phyloP scores from a whole-genome alignment of 2,329 filamentous ascomycete genomes.

The Cyanodermella asteris region DNA sequence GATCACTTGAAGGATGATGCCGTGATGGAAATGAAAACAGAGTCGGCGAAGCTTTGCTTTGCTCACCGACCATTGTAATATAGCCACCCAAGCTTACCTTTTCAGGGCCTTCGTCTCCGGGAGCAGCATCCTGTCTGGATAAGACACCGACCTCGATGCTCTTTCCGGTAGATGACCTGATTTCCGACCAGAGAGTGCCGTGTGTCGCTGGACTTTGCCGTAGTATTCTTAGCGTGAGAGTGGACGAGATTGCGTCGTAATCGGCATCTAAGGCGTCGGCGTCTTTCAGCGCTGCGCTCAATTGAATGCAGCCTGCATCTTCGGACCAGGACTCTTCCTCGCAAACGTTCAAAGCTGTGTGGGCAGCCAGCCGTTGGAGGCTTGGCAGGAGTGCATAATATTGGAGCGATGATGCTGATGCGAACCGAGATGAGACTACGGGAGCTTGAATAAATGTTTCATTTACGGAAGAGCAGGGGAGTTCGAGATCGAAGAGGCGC shows the following conservation, averaged over 20 bases:
- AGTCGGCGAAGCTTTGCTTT: slow-evolving; percentile 48
- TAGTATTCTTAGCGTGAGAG: slow-evolving; percentile 40
- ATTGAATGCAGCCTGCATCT: slow-evolving; percentile 28
- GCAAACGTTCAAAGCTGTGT: slow-evolving; percentile 33
- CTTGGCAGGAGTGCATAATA: slow-evolving; percentile 45
- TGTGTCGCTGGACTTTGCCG: slow-evolving; percentile 25
- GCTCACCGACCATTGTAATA: slow-evolving; percentile 55
- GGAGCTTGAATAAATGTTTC: slow-evolving; percentile 41
- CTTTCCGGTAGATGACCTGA: slow-evolving; percentile 13
- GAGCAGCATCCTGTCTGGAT: no score
- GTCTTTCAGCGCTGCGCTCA: slow-evolving; percentile 23
- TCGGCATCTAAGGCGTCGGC: slow-evolving; percentile 56
- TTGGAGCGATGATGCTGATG: slow-evolving; percentile 41
- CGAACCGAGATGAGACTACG: slow-evolving; percentile 34
- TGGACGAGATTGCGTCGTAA: slow-evolving; percentile 46
- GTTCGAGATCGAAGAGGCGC: slow-evolving; percentile 12
- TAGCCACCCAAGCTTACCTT: slow-evolving; percentile 62
- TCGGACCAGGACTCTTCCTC: slow-evolving; percentile 8
- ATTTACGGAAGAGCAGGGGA: slow-evolving; percentile 26
- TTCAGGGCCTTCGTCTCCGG: slow-evolving; percentile 36
- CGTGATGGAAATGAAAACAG: slow-evolving; percentile 69
- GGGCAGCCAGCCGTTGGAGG: slow-evolving; percentile 31
- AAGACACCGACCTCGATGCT: slow-evolving; percentile 61
- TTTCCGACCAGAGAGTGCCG: slow-evolving; percentile 25
- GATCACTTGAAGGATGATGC: slow-evolving; percentile 33